Evolutionary conservation across 2,329 filamentous ascomycete species (phyloP).

Genomic region (Microdochium bolleyi): DNA sequence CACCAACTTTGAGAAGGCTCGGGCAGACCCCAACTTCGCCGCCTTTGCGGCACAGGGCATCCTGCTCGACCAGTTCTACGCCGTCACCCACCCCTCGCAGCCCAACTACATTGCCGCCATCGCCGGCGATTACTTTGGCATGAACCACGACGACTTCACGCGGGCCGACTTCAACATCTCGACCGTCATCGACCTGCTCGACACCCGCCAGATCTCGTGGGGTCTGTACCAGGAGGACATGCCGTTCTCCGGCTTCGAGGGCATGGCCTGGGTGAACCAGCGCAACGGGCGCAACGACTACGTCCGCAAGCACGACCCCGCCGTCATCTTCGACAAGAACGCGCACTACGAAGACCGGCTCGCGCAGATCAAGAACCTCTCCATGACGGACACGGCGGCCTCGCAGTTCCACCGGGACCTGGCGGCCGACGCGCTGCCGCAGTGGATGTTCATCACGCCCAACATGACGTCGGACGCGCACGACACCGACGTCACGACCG

Average conservation of each 20-base stretch:
- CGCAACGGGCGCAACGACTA: conserved; percentile 63
- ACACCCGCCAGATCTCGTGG: conserved; percentile 58
- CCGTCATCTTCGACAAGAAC: conserved; percentile 58
- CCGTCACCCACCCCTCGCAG: conserved; percentile 63
- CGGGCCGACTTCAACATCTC: conserved; percentile 52
- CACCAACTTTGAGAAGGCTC: conserved; percentile 58
- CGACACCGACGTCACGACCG: conserved; percentile 61
- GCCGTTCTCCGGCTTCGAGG: conserved; percentile 68
- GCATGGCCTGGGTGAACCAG: conserved; percentile 54
- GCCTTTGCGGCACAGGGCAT: conserved; percentile 56
- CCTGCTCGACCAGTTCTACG: conserved; percentile 50
- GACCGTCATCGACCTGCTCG: conserved; percentile 61
- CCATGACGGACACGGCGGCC: conserved; percentile 16
- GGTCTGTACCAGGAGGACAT: conserved; percentile 70
- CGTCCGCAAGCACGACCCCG: conserved; percentile 73
- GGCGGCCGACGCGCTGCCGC: conserved; percentile 53
- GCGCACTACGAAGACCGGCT: conserved; percentile 51
- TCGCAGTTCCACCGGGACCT: conserved; percentile 58
- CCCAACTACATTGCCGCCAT: conserved; percentile 68
- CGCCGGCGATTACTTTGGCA: conserved; percentile 66
- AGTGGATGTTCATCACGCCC: conserved; percentile 65
- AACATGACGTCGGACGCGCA: conserved; percentile 74
- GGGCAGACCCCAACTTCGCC: conserved; percentile 51
- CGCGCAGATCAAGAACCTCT: conserved; percentile 67
- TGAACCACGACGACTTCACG: conserved; percentile 60